A percentile compares a stretch with the other conserved stretches of the same genome.
Evolutionary conservation across 2,329 filamentous ascomycete species (phyloP).

Genomic region (Xylaria sp.): DNA sequence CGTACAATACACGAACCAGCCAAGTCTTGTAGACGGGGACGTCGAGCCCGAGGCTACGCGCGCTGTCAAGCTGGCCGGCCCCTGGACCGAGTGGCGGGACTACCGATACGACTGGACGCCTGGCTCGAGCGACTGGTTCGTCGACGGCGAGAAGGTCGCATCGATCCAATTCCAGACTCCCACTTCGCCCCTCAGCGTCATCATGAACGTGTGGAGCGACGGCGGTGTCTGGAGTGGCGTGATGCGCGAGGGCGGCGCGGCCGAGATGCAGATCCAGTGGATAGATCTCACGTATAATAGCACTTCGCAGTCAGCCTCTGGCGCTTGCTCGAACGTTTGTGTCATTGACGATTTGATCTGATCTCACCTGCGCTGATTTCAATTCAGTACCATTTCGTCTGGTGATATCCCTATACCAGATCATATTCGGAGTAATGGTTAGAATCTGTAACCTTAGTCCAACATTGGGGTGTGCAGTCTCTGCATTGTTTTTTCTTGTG

Average conservation of each 20-base stretch:
- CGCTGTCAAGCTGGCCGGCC: constrained; percentile 50
- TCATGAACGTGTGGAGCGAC: constrained; percentile 67
- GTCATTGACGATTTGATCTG: constrained; percentile 42
- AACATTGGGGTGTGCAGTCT: no score
- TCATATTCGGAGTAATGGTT: neutral
- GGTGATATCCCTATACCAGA: no score
- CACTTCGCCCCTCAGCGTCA: constrained; percentile 54
- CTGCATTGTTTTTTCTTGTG: no score
- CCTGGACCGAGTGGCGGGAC: constrained; percentile 54
- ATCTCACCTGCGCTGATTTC: neutral
- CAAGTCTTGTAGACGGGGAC: constrained; percentile 48
- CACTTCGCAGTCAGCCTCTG: constrained; percentile 35
- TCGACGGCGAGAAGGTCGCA: constrained; percentile 56
- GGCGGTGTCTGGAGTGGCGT: constrained; percentile 64
- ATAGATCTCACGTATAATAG: constrained; percentile 64
- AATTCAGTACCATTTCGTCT: neutral
- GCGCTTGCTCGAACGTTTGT: constrained; percentile 39
- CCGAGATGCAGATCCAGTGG: constrained; percentile 66
- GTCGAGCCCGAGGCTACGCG: constrained; percentile 52
- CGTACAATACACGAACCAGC: constrained; percentile 68
- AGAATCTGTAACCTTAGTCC: no score
- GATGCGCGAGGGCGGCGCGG: constrained; percentile 56
- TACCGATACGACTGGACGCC: constrained; percentile 67
- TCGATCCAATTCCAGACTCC: constrained; percentile 62
- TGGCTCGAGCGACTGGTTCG: constrained; percentile 59